Percentiles rank a stretch among this genome's conserved stretches.
Evolutionary conservation across 345 rosid species (phyloP).

Genomic region (Eucalyptus erythrocorys): DNA sequence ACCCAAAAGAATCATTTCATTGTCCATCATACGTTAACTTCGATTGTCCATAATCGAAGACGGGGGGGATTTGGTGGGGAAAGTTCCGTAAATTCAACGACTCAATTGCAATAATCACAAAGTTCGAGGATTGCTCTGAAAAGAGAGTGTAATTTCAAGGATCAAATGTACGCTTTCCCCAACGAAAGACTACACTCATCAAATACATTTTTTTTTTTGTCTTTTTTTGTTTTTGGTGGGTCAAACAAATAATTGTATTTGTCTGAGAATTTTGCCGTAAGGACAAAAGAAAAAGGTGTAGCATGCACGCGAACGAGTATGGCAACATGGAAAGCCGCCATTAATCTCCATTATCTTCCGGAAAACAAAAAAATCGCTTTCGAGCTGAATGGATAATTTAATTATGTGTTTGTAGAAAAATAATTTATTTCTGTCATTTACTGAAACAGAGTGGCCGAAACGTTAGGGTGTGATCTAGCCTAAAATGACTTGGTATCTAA

Average conservation of each 20-base stretch:
- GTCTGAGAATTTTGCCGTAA: not conserved
- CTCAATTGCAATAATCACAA: not conserved
- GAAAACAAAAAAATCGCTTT: not conserved
- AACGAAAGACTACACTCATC: not conserved
- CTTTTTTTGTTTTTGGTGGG: not conserved
- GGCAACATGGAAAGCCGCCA: not conserved
- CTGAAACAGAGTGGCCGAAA: not conserved
- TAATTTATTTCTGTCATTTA: not conserved
- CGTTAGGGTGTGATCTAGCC: not conserved
- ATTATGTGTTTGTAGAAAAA: not conserved
- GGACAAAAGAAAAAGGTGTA: not conserved
- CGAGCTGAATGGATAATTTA: not conserved
- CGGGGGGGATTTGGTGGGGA: not conserved
- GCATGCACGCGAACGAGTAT: not conserved
- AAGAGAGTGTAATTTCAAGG: not conserved
- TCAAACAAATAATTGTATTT: not conserved
- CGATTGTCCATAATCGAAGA: not conserved
- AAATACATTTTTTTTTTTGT: not conserved
- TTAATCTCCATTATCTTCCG: not conserved
- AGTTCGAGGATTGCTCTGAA: not conserved
- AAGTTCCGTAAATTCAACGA: not conserved
- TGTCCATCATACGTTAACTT: not conserved
- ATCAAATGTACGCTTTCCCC: not conserved
- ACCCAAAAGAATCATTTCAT: not conserved
- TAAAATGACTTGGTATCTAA: not conserved